Percentiles rank a stretch among this genome's conserved stretches.
Evolutionary conservation across 2,329 filamentous ascomycete genomes (phyloP).

Genomic region (Fusarium napiforme): DNA sequence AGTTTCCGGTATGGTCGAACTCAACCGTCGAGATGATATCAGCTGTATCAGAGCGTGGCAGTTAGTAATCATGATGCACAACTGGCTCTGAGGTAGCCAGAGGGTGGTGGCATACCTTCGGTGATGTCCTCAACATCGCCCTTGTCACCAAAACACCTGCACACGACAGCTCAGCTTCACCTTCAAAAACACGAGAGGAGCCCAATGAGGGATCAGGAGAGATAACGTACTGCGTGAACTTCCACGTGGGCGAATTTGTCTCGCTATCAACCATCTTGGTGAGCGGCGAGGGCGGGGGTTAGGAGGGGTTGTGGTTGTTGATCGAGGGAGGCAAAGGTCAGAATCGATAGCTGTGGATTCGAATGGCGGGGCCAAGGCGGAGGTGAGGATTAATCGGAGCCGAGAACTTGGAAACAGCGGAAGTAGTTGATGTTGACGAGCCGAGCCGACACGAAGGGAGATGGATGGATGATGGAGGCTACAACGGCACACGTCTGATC

Average conservation of each 20-base stretch:
- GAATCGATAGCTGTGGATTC: conserved; percentile 29
- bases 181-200: conserved; percentile 4
- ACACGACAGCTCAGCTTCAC: conserved; percentile 34
- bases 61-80: conserved; percentile 34
- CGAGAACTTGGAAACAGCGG: conserved; percentile 16
- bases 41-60: conserved; percentile 60
- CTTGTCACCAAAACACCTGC: conserved; percentile 98
- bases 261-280: conserved; percentile 96
- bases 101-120: conserved; percentile 72
- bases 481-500: conserved; percentile 35
- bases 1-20: conserved; percentile 91
- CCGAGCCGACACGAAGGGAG: conserved; percentile 23
- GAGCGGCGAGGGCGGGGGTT: conserved; percentile 47
- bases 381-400: conserved; percentile 31
- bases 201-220: neutral
- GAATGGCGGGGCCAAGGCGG: conserved; percentile 37
- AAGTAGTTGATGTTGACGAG: conserved; percentile 22
- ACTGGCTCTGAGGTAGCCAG: conserved; percentile 24
- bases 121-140: conserved; percentile 99
- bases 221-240: conserved; percentile 93
- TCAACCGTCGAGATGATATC: conserved; percentile 94
- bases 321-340: conserved; percentile 38
- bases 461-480: conserved; percentile 34
- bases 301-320: conserved; percentile 39
- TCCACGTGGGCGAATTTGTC: conserved; percentile 95